Conservation (phyloP, 306 rosid species). For the Casuarina glauca region DNA sequence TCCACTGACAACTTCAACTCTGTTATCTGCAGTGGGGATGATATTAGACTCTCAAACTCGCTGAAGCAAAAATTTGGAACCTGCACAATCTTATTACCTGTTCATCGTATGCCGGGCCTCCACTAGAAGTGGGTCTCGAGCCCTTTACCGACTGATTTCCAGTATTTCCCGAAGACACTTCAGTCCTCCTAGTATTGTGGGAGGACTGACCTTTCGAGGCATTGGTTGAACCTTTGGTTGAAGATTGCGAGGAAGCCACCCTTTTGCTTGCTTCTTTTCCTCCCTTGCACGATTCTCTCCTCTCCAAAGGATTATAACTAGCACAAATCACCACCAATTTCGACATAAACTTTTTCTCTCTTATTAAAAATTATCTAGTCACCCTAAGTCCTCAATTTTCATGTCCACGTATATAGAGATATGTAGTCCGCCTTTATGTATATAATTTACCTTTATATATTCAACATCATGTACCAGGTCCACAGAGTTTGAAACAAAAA, state of each 20-base stretch:
- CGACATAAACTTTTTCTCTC: background rate
- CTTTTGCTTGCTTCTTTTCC: constrained; percentile 77
- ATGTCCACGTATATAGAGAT: background rate
- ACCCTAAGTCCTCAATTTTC: background rate
- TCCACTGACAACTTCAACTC: constrained; percentile 84
- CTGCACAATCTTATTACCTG: constrained; percentile 42
- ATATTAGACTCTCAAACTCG: background rate
- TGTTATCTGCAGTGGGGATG: constrained; percentile 61
- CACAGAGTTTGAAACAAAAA: background rate
- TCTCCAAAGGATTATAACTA: constrained; percentile 86
- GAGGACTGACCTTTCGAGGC: constrained; percentile 59
- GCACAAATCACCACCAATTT: background rate
- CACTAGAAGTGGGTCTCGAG: constrained; percentile 48
- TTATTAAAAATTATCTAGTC: background rate
- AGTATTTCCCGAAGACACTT: constrained; percentile 44
- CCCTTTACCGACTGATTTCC: constrained; percentile 51
- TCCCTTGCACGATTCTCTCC: constrained; percentile 82
- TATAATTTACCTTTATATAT: background rate
- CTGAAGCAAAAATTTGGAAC: background rate
- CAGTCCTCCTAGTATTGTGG: constrained; percentile 69
- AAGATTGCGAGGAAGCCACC: constrained; percentile 60
- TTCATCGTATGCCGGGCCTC: constrained; percentile 65
- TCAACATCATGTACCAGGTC: background rate
- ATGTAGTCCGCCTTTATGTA: background rate
- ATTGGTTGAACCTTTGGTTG: constrained; percentile 52